phyloP scores from a whole-genome alignment of 768 basidiomycete species.

The Panellus pusillus region DNA sequence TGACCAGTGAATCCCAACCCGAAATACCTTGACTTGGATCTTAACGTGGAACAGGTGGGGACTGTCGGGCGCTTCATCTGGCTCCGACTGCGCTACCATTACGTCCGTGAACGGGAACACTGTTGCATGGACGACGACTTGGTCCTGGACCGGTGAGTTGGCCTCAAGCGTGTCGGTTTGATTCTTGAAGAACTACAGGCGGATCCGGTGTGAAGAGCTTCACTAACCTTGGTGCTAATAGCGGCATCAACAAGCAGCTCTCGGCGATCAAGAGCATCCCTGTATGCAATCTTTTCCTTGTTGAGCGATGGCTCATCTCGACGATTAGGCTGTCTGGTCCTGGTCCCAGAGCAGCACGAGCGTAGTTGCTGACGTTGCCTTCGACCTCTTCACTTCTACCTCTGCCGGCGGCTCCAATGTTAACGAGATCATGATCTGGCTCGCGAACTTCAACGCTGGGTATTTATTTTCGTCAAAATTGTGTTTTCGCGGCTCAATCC shows the following conservation, averaged over 20 bases:
- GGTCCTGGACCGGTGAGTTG: conserved; percentile 42
- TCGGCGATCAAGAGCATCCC: conserved; percentile 55
- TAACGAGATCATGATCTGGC: conserved; percentile 68
- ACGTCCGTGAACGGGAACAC: conserved; percentile 40
- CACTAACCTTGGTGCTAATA: conserved; percentile 54
- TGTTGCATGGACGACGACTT: conserved; percentile 52
- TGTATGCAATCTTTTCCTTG: conserved; percentile 35
- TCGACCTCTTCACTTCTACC: conserved; percentile 61
- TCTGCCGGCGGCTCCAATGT: conserved; percentile 46
- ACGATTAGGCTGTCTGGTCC: conserved; percentile 48
- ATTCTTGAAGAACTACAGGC: conserved; percentile 27
- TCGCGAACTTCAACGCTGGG: conserved; percentile 54
- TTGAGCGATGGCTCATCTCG: not conserved
- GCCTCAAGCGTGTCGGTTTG: not conserved
- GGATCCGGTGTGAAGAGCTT: conserved; percentile 61
- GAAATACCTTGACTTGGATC: too few relatives aligned
- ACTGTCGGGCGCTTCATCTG: conserved; percentile 39
- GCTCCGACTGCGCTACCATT: conserved; percentile 52
- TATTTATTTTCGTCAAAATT: not conserved
- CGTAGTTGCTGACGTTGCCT: conserved; percentile 57
- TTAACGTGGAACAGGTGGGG: conserved; percentile 28
- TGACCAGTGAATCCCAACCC: conserved; percentile 35
- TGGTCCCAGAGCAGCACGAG: conserved; percentile 51
- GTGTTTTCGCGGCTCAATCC: not conserved
- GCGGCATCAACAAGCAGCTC: conserved; percentile 52